A percentile compares a stretch with the other conserved stretches of the same genome.
Conservation (phyloP, 1,284 basidiomycete species). For the Fomitopsis pinicola region DNA sequence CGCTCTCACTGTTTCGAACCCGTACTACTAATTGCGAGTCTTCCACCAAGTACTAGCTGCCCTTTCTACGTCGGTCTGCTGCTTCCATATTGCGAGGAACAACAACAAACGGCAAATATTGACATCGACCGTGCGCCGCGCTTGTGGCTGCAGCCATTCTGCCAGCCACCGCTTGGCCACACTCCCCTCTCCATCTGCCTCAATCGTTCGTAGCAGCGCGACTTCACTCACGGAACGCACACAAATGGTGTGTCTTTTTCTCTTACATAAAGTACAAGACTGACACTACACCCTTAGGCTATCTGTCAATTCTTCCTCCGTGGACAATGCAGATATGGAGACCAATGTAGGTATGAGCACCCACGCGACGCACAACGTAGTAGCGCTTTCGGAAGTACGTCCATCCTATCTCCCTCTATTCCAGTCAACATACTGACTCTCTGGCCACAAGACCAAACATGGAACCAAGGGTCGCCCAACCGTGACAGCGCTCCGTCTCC, state of each 20-base stretch:
- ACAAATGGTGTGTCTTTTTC: neutral
- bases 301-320: slow-evolving; percentile 64
- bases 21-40: too few relatives aligned
- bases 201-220: too few relatives aligned
- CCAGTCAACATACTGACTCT: slow-evolving; percentile 23
- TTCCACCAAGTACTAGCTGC: too few relatives aligned
- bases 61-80: too few relatives aligned
- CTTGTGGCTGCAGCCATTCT: neutral
- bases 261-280: neutral
- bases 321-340: slow-evolving; percentile 68
- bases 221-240: too few relatives aligned
- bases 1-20: too few relatives aligned
- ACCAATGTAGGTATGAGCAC: slow-evolving; percentile 67
- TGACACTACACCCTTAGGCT: slow-evolving; percentile 17
- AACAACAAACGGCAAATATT: neutral
- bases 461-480: slow-evolving; percentile 27
- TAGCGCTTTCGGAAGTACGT: slow-evolving; percentile 32
- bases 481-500: slow-evolving; percentile 18
- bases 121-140: too few relatives aligned
- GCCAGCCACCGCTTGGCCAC: neutral
- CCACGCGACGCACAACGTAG: slow-evolving; percentile 33
- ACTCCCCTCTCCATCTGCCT: too few relatives aligned
- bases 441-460: slow-evolving; percentile 36
- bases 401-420: neutral
- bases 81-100: too few relatives aligned